Evolutionary conservation across 1,284 basidiomycete genomes (phyloP), one percentile per base, ranked within the genome.

Genomic region (Moesziomyces parantarcticus): DNA sequence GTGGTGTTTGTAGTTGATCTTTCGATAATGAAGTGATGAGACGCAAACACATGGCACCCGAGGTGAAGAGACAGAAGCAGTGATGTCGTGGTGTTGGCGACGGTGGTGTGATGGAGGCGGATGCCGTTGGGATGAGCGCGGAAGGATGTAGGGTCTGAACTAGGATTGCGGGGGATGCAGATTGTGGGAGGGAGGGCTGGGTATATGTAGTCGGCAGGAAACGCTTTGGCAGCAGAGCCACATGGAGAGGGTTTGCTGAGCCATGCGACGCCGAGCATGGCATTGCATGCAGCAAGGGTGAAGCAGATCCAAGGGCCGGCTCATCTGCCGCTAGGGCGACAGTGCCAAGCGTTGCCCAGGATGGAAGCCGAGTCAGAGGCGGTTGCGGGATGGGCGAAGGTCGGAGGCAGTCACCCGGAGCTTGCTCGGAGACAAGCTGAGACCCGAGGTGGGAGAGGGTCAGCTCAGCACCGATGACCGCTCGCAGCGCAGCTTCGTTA

Each of bases 11-110:
- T 32, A 32, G 29, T 32, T 13, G 29, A 32, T 32, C 10, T 23
- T 58, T 18, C 34, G 42, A 3, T 23, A 20, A 41, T 20, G 36
- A 51, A 11, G 13, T n/a, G 26, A 20, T n/a, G 23, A 39, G 42
- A 22, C 56, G 55, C 26, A 50, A 42, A 57, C 18, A 25, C 55
- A 57, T 57, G 14, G 42, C 55, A 57, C 29, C 11, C 29, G 29
- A 10, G 21, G 45, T 11, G 45, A n/a, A 26, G 7, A 18, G 44
- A 46, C 8, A 26, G 49, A 8, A 42, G 43, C 26, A 5, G n/a
- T 10, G n/a, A 9, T 26, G 29, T 14, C 18, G 39, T 20, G 16
- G 14, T 18, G 6, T 10, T n/a, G 23, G 20, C 14, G 32, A 11
- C 2, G 22, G 22, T 21, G 36, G 16, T 10, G 23, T 13, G 36